Evolutionary conservation across 139 green algal species (phyloP), one percentile per base, ranked within the genome.

Genomic region (Chlamydomonas sphaeroides): DNA sequence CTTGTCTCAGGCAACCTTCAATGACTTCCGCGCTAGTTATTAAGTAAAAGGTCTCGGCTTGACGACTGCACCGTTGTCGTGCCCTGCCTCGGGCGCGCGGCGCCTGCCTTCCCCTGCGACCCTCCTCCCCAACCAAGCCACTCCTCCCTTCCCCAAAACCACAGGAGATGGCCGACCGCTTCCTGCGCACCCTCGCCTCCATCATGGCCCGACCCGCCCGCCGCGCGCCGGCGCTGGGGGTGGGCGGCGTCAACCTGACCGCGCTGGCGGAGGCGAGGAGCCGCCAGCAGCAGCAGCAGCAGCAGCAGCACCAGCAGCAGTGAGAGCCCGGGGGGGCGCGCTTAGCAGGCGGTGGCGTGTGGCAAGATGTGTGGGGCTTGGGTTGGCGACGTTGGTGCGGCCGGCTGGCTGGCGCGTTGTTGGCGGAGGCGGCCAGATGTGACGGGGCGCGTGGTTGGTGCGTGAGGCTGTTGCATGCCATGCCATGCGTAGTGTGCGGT

Each of bases 121-220:
- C 23, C 8, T 23, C 3, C 61, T 5, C 4, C 5, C 6, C 3
- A 39, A 36, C 3, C 28, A 38, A 26, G 39, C 25, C 11, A 41
- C 41, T 65, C 53, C 25, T 61, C 25, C 53, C 11, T 61, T 61
- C 4, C 28, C 17, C 53, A 26, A 7, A 26, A 6, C 11, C 5
- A 48, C 74, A 80, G 74, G 74, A 70, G 5, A 76, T 76, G 65
- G 62, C 33, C 11, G 78, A 84, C 17, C 36, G 49, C 48, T 84
- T 84, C 78, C 63, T 68, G 65, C 35, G 51, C 23, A 65, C 21
- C 1, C 78, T 84, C 51, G 35, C 65, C 2, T 33, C 26, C 20
- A 41, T 84, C 48, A 84, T 84, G 78, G 51, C 35, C 49, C 65
- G 65, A 7, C 62, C 38, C 63, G 78, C 67, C 48, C 65, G 30